Evolutionary conservation across 2,329 filamentous ascomycete genomes (phyloP), one percentile per base, ranked within the genome.

Genomic region (Didymella pomorum): DNA sequence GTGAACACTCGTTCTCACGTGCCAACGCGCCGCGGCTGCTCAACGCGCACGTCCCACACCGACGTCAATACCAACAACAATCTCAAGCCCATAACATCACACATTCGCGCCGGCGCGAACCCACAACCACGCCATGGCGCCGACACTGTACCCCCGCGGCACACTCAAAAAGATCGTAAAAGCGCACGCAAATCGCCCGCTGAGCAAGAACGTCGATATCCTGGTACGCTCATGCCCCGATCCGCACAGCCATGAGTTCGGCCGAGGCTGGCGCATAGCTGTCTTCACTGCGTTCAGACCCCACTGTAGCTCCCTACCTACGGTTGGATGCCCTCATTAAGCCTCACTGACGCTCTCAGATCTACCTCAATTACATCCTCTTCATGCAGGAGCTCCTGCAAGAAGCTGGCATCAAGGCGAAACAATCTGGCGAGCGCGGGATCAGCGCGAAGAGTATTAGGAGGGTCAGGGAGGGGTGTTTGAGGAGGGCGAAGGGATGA

Each of bases 151-250:
- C 71, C 93, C 93, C 11, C 88, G 93, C 62, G 88, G 87, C 18
- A 95, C 91, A 0, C 83, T 97, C 68, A 95, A 93, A 78, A 93
- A 93, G 77, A 94, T 96, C 60, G 84, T 96, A 71, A 97, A 96
- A 79, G 92, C 92, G 18, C 92, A 96, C 76, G 90, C 92, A 9
- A 89, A 91, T 63, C 87, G 89, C 73, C 89, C 85, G 64, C 78
- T 96, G 63, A 92, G 89, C 81, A 95, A 92, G 78, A 93, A 95
- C 77, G 90, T 88, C 28, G 93, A 97, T 78, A 87, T 96, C 57
- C 82, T 94, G 79, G 92, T 96, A 79, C 60, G 85, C 69, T 4
- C 33, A 6, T 6, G 4, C 29, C 16, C 9, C 33, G 14, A 5
- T 10, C 31, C 16, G 31, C 28, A 9, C 28, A 11, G 28, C 7